Evolutionary conservation across 129 eudicot genomes (phyloP), one percentile per base, ranked within the genome.

Genomic region (Cynara cardunculus): DNA sequence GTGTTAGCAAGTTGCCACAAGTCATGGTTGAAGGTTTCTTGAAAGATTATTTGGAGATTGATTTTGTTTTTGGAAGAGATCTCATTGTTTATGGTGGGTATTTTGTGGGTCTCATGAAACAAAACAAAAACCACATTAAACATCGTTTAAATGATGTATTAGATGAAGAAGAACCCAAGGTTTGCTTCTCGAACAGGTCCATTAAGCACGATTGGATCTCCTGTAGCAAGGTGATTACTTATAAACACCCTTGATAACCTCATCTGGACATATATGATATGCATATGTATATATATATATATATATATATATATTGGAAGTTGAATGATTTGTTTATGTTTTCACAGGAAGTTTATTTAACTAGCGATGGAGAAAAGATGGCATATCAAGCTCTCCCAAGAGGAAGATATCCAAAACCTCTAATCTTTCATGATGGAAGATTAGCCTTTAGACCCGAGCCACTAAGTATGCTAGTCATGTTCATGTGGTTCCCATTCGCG

Each of bases 1-100:
- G 89, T 53, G 89, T 92, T 1, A 92, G 85, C 71, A 82, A 85
- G 72, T 49, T 91, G 89, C 98, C 98, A 79, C 87, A 66, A 44
- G 91, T 91, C 0, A 91, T 91, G 98, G 90, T 93, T 31, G 94
- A 93, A 32, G 69, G 94, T 72, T 93, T 93, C 76, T 87, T 93
- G 82, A 93, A 44, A 72, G 97, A 93, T 71, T 91, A 89, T 82
- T 74, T 93, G 80, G 88, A 86, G 74, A 72, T 89, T 67, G 94
- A 93, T 64, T 25, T 64, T 80, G 97, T 91, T 22, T 25, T 85
- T 74, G 98, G 94, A 34, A 89, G 86, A 21, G 91, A 91, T 24
- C 78, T 93, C 3, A 79, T 80, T 46, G 90, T 84, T n/a, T 79
- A 69, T 66, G 61, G 86, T 37, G 90, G 92, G 2, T 89, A 81